Evolutionary conservation across 2,329 filamentous ascomycete species (phyloP).

Genomic region (Aspergillaceae sp.): DNA sequence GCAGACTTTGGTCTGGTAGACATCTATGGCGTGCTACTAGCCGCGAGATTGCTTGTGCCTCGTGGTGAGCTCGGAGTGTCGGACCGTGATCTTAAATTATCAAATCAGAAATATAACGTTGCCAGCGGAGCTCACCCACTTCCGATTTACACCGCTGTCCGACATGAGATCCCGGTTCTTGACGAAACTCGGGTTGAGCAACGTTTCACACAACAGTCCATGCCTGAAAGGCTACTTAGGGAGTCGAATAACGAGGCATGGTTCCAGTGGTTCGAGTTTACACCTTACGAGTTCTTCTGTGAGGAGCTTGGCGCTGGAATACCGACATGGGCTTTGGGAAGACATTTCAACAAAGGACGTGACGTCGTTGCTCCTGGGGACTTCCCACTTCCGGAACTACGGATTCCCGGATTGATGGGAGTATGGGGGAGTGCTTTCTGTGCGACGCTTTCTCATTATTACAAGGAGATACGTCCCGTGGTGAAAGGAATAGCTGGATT

Average conservation of each 20-base stretch:
- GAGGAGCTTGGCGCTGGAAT: conserved; percentile 89
- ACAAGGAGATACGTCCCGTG: conserved; percentile 81
- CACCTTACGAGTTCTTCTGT: conserved; percentile 90
- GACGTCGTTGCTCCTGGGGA: conserved; percentile 57
- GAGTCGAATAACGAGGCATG: conserved; percentile 59
- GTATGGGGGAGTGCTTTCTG: conserved; percentile 98
- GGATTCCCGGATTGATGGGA: conserved; percentile 75
- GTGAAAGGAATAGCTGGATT: conserved; percentile 68
- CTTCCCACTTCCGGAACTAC: conserved; percentile 69
- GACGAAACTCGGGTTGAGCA: conserved; percentile 25
- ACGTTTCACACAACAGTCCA: conserved; percentile 13
- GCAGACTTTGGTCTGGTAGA: conserved; percentile 88
- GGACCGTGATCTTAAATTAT: conserved; percentile 77
- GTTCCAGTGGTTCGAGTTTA: conserved; percentile 98
- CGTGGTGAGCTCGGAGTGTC: conserved; percentile 72
- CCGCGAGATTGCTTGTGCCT: conserved; percentile 75
- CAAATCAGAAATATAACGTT: conserved; percentile 70
- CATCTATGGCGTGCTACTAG: conserved; percentile 78
- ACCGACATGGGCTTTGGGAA: conserved; percentile 85
- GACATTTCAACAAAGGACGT: conserved; percentile 65
- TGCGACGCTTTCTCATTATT: conserved; percentile 91
- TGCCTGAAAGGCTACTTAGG: conserved; percentile 33
- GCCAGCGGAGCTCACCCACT: conserved; percentile 73
- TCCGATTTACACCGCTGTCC: conserved; percentile 90
- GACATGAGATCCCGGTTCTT: conserved; percentile 80